Evolutionary conservation across 2,329 filamentous ascomycete species (phyloP).

Genomic region (Penicillium sclerotiorum): DNA sequence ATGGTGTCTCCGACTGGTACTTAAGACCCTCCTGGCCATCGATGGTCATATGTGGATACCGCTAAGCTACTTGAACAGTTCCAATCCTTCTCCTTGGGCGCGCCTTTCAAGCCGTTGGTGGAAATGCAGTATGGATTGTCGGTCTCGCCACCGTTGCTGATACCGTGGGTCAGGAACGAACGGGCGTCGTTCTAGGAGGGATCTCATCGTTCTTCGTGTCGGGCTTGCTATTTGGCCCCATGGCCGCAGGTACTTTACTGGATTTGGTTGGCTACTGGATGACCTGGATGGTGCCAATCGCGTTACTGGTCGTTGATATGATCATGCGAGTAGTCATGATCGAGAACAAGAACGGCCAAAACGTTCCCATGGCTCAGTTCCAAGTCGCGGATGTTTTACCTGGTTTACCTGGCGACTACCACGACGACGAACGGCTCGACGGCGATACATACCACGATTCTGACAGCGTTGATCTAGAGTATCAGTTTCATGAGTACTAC

Average conservation of each 20-base stretch:
- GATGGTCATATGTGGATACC: neutral
- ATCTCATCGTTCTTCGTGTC: conserved; percentile 22
- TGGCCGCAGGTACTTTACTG: conserved; percentile 26
- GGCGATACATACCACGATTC: neutral
- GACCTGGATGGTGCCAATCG: conserved; percentile 27
- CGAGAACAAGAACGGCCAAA: conserved; percentile 1
- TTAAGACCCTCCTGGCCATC: neutral
- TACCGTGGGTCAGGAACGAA: conserved; percentile 22
- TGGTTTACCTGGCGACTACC: neutral
- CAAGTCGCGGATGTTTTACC: neutral
- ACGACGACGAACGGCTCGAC: neutral
- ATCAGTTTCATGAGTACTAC: neutral
- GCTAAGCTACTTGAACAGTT: conserved; percentile 9
- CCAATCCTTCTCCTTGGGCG: conserved; percentile 27
- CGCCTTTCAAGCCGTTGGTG: conserved; percentile 28
- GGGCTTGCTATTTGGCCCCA: conserved; percentile 29
- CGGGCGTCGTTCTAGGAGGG: conserved; percentile 25
- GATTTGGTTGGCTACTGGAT: conserved; percentile 31
- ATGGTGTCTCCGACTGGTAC: conserved; percentile 3
- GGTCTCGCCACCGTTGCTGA: conserved; percentile 31
- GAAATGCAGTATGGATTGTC: conserved; percentile 31
- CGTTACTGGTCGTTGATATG: conserved; percentile 29
- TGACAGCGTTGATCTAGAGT: neutral
- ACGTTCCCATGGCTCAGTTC: neutral
- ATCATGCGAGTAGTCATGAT: conserved; percentile 31